A percentile compares a stretch with the other conserved stretches of the same genome.
phyloP scores from a whole-genome alignment of 495 filamentous ascomycete species.

The Tuber melanosporum region DNA sequence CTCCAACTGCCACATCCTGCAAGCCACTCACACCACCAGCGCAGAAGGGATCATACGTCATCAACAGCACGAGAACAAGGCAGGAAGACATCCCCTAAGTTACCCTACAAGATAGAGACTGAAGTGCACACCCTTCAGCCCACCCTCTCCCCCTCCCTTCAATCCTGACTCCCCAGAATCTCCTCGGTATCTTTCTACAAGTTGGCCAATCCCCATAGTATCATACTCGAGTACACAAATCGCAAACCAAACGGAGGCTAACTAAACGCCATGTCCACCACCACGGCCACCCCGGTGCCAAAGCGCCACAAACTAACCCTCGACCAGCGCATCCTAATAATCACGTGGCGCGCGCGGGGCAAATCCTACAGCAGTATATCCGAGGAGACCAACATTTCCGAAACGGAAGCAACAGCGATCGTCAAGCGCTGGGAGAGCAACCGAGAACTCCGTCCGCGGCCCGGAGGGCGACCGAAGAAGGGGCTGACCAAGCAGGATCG shows the following conservation, averaged over 20 bases:
- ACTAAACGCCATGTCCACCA: background rate
- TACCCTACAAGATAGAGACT: background rate
- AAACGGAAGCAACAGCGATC: background rate
- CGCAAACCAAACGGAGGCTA: background rate
- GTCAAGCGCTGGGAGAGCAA: conserved; percentile 5
- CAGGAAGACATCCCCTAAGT: background rate
- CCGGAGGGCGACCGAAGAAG: background rate
- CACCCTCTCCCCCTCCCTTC: background rate
- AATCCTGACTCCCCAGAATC: background rate
- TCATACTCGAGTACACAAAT: background rate
- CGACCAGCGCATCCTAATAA: background rate
- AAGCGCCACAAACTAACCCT: background rate
- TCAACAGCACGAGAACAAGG: background rate
- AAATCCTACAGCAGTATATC: background rate
- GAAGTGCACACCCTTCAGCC: background rate
- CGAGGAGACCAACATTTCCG: background rate
- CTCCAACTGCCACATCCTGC: background rate
- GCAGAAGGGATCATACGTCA: background rate
- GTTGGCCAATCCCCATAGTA: background rate
- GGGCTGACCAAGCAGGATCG: background rate
- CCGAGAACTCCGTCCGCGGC: background rate
- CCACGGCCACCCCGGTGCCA: background rate
- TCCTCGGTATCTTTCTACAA: background rate
- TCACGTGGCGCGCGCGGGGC: background rate
- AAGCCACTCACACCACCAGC: background rate